Percentiles rank a stretch among this genome's conserved stretches.
Conservation (phyloP, 352 stramenopile species). For the Globisporangium rhizosaccharum region DNA sequence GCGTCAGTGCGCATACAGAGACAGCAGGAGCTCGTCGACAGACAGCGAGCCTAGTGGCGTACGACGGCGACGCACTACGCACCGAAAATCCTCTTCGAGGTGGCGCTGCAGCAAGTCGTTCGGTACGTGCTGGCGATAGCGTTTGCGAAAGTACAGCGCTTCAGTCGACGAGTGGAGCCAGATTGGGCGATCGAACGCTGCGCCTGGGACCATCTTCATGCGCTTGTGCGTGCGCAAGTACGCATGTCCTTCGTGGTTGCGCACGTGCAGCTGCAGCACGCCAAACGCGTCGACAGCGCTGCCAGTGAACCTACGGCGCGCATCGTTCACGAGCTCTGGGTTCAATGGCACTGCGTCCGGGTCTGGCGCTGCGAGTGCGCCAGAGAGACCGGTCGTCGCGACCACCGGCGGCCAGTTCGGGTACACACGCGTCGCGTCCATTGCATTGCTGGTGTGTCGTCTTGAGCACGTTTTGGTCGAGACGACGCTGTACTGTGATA, state of each 20-base stretch:
- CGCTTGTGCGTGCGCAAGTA: conserved; percentile 46
- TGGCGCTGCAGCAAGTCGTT: conserved; percentile 33
- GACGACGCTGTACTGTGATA: too few relatives aligned
- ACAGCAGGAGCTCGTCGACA: background rate
- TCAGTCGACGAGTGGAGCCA: conserved; percentile 6
- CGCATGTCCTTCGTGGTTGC: conserved; percentile 47
- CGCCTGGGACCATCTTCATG: conserved; percentile 18
- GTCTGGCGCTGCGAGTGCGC: conserved; percentile 30
- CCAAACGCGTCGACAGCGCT: conserved; percentile 44
- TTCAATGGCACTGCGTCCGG: conserved; percentile 49
- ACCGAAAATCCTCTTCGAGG: conserved; percentile 29
- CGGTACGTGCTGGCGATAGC: conserved; percentile 44
- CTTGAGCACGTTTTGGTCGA: too few relatives aligned
- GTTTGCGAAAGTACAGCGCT: conserved; percentile 24
- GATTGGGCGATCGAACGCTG: background rate
- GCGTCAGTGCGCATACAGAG: background rate
- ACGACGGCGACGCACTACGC: conserved; percentile 9
- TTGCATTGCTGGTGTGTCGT: conserved; percentile 7
- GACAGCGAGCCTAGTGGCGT: background rate
- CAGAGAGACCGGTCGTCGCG: conserved; percentile 39
- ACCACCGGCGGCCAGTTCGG: conserved; percentile 50
- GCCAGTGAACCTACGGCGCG: conserved; percentile 25
- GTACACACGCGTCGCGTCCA: conserved; percentile 57
- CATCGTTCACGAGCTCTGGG: conserved; percentile 44
- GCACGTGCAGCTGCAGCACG: conserved; percentile 42